A percentile compares a stretch with the other conserved stretches of the same genome.
Evolutionary conservation across 768 basidiomycete species (phyloP).

Genomic region (Lentinus brumalis): DNA sequence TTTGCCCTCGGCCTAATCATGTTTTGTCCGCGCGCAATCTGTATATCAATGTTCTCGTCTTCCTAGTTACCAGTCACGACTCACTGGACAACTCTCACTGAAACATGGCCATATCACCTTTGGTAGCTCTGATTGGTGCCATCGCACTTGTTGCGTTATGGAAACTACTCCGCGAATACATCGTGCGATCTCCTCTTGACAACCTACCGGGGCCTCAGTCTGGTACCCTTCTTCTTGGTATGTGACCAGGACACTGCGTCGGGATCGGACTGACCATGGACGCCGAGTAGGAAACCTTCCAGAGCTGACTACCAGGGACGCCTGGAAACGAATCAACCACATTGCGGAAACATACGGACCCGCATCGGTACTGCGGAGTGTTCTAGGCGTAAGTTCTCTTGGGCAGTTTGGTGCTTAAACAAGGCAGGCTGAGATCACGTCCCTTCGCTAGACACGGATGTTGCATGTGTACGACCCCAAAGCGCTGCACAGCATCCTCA

Average conservation of each 20-base stretch:
- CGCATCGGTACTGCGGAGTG: constrained; percentile 45
- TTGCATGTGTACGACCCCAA: constrained; percentile 50
- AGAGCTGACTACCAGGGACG: neutral
- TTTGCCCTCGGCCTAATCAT: too few species aligned
- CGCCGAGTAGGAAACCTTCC: constrained; percentile 1
- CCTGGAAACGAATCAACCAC: neutral
- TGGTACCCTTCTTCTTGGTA: neutral
- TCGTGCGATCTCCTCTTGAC: constrained; percentile 8
- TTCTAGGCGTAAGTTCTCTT: constrained; percentile 44
- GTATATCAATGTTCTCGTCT: too few species aligned
- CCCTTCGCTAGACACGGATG: constrained; percentile 42
- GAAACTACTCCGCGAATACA: neutral
- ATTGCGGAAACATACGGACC: constrained; percentile 37
- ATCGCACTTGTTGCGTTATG: neutral
- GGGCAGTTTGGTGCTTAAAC: neutral
- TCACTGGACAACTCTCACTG: too few species aligned
- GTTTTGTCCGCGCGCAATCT: too few species aligned
- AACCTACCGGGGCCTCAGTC: constrained; percentile 9
- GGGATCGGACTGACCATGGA: neutral
- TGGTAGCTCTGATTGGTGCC: too few species aligned
- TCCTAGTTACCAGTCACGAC: too few species aligned
- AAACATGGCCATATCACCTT: too few species aligned
- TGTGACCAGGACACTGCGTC: neutral
- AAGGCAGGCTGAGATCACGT: neutral
- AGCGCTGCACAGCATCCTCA: constrained; percentile 47